A percentile compares a stretch with the other conserved stretches of the same genome.
phyloP scores from a whole-genome alignment of 208 protist genomes.

The Trichomonas vaginalis region DNA sequence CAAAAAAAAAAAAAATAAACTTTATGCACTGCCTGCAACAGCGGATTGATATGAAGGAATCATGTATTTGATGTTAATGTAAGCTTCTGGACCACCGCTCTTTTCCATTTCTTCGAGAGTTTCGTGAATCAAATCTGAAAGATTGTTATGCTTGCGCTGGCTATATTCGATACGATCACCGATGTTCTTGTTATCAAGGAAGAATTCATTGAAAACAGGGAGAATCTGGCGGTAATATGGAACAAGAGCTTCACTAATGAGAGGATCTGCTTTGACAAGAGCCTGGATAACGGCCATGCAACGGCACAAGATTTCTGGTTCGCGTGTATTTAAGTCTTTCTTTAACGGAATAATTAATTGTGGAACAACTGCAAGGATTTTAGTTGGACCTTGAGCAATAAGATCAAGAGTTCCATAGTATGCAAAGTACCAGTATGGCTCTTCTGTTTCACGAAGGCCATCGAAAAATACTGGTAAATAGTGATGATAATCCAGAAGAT shows the following conservation, averaged over 20 bases:
- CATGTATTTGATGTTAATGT: conserved; percentile 72
- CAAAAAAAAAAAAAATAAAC: background rate
- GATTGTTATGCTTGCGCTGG: conserved; percentile 59
- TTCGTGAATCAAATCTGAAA: conserved; percentile 81
- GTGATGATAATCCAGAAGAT: conserved; percentile 91
- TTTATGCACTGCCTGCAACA: background rate
- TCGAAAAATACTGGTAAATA: conserved; percentile 97
- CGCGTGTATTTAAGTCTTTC: conserved; percentile 79
- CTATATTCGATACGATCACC: conserved; percentile 82
- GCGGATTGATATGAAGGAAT: conserved; percentile 56
- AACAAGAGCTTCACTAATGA: conserved; percentile 84
- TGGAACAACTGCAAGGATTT: conserved; percentile 86
- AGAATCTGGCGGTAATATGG: conserved; percentile 94
- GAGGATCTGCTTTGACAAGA: conserved; percentile 71
- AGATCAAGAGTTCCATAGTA: conserved; percentile 33
- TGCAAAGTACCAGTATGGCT: conserved; percentile 85
- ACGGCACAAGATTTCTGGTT: conserved; percentile 72
- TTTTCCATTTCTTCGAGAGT: conserved; percentile 75
- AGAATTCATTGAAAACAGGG: conserved; percentile 91
- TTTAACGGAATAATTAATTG: conserved; percentile 96
- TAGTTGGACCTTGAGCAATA: conserved; percentile 59
- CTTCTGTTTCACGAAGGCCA: conserved; percentile 77
- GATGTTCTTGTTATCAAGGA: conserved; percentile 58
- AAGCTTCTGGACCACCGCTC: conserved; percentile 57
- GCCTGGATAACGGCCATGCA: conserved; percentile 79